These are phyloP conservation scores for Phytophthora chlamydospora DNA, from an alignment of 352 stramenopile genomes.

Conservation along the genomic window DNA sequence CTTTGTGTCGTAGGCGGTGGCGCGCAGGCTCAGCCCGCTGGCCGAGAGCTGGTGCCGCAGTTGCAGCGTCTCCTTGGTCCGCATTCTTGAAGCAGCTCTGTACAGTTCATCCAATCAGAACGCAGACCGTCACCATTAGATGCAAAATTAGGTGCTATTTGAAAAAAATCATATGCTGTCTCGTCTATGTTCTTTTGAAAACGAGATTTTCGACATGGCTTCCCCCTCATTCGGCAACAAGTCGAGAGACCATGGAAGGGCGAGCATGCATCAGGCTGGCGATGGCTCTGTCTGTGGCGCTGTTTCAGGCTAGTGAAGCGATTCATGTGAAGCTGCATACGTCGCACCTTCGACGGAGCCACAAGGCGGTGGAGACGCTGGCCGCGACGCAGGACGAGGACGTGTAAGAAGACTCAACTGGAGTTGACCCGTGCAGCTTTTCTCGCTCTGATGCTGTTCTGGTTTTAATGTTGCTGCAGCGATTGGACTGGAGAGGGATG, in stretches of 20 bases:
- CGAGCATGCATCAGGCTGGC: no score
- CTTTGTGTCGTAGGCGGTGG: slow-evolving; percentile 62
- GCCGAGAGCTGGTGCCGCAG: slow-evolving; percentile 76
- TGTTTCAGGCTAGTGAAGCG: background rate
- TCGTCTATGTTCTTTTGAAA: no score
- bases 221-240: no score
- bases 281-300: background rate
- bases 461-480: slow-evolving; percentile 12
- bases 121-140: no score
- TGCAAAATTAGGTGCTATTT: no score
- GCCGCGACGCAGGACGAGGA: slow-evolving; percentile 12
- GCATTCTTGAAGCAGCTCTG: no score
- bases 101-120: no score
- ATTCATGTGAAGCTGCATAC: slow-evolving; percentile 20
- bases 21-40: slow-evolving; percentile 57
- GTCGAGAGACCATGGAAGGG: no score
- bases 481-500: slow-evolving; percentile 16
- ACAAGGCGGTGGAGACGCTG: background rate
- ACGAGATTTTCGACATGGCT: no score
- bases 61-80: slow-evolving; percentile 64
- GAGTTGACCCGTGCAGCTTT: no score
- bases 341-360: background rate
- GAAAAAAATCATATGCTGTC: no score
- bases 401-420: background rate
- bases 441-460: background rate